Conservation (phyloP, 495 filamentous ascomycete species). For the Penicillium daleae region DNA sequence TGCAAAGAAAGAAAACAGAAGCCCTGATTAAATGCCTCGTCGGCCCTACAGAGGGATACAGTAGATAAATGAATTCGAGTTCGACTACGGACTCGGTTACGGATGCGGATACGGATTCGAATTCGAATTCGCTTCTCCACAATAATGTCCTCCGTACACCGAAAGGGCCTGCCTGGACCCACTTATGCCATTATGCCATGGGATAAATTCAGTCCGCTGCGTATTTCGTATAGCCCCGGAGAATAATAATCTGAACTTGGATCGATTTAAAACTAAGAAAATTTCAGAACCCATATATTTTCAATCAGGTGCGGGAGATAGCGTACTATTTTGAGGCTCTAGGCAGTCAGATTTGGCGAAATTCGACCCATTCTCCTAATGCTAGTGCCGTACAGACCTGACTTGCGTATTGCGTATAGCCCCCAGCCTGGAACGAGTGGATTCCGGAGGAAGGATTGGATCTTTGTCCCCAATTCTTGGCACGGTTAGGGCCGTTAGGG, state of each 20-base stretch:
- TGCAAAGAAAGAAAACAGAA: background rate
- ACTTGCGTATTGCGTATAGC: constrained; percentile 3
- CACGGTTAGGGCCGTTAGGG: constrained; percentile 2
- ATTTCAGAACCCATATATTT: background rate
- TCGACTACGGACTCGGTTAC: constrained; percentile 23
- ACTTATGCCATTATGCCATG: background rate
- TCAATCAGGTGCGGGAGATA: background rate
- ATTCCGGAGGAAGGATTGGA: background rate
- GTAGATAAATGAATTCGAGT: constrained; percentile 16
- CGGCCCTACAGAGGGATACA: background rate
- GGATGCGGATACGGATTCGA: constrained; percentile 27
- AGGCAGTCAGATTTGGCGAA: background rate
- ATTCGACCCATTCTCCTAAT: background rate
- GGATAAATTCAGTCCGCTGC: background rate
- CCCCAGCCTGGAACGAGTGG: constrained; percentile 10
- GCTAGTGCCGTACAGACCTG: background rate
- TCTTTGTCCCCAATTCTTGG: constrained; percentile 2
- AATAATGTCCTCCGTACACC: background rate
- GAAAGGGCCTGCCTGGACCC: background rate
- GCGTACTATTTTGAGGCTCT: background rate
- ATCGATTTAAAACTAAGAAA: no score
- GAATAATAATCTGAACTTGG: background rate
- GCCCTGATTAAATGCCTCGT: background rate
- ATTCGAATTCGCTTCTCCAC: constrained; percentile 13
- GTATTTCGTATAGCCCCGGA: background rate